A percentile compares a stretch with the other conserved stretches of the same genome.
Evolutionary conservation across 2,329 filamentous ascomycete genomes (phyloP).

Genomic region (Xylaria sp.): DNA sequence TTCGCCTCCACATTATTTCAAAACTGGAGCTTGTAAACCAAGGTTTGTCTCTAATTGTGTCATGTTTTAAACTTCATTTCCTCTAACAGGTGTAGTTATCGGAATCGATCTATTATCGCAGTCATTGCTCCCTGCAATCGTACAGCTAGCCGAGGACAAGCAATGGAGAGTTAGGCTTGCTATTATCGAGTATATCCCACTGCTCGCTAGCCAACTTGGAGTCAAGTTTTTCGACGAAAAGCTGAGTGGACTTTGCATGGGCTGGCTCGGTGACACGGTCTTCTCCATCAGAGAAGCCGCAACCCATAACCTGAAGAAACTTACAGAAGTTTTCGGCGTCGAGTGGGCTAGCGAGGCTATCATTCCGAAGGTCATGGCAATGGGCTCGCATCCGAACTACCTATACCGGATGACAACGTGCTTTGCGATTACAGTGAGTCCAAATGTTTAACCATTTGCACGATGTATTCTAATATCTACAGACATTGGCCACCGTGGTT

Average conservation of each 20-base stretch:
- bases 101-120: conserved; percentile 97
- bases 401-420: conserved; percentile 99
- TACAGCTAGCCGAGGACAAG: conserved; percentile 98
- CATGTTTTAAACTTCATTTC: neutral
- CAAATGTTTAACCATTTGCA: neutral
- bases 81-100: conserved; percentile 73
- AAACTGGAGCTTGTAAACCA: conserved; percentile 98
- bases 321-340: conserved; percentile 97
- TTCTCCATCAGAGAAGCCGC: conserved; percentile 98
- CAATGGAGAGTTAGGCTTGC: conserved; percentile 98
- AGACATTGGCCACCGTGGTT: conserved; percentile 95
- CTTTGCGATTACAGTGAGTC: conserved; percentile 94
- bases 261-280: conserved; percentile 97
- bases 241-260: conserved; percentile 94
- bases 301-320: conserved; percentile 96
- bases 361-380: conserved; percentile 97
- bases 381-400: conserved; percentile 98
- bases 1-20: conserved; percentile 98
- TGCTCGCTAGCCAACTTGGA: conserved; percentile 93
- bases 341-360: conserved; percentile 98
- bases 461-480: conserved; percentile 35
- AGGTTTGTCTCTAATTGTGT: conserved; percentile 63
- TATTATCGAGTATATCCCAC: conserved; percentile 98
- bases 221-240: conserved; percentile 99
- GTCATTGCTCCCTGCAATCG: conserved; percentile 94